These are phyloP conservation scores for Tylopilus plumbeoviolaceoides DNA, from an alignment of 768 basidiomycete species.

Conservation along the genomic window DNA sequence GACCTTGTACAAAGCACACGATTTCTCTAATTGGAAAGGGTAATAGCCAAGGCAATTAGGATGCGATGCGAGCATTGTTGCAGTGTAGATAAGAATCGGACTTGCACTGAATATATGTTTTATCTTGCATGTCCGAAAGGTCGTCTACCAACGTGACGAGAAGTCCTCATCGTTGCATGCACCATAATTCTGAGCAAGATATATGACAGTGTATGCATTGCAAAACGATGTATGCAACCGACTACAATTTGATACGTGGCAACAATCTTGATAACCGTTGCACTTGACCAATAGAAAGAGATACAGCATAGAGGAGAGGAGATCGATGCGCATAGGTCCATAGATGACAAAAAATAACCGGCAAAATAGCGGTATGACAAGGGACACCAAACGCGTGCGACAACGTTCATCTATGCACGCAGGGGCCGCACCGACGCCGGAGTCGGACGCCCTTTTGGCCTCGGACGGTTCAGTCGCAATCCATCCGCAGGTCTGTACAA, in stretches of 20 bases:
- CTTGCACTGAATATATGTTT: no score
- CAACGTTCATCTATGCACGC: constrained; percentile 15
- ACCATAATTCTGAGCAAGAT: neutral
- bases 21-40: constrained; percentile 1
- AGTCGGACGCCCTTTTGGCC: constrained; percentile 41
- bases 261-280: neutral
- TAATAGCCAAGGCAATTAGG: neutral
- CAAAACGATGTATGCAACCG: neutral
- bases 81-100: neutral
- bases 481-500: constrained; percentile 37
- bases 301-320: constrained; percentile 22
- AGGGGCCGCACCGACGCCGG: constrained; percentile 28
- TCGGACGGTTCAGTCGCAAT: constrained; percentile 42
- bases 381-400: neutral
- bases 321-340: constrained; percentile 31
- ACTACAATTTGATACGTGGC: constrained; percentile 4
- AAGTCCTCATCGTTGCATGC: no score
- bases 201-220: constrained; percentile 1
- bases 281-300: constrained; percentile 2
- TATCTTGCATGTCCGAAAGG: no score
- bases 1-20: constrained; percentile 24
- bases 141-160: no score
- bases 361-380: neutral
- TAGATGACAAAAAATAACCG: constrained; percentile 16
- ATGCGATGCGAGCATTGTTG: neutral